Evolutionary conservation across 306 rosid species (phyloP), one percentile per base, ranked within the genome.

Genomic region (Mimosa bimucronata): DNA sequence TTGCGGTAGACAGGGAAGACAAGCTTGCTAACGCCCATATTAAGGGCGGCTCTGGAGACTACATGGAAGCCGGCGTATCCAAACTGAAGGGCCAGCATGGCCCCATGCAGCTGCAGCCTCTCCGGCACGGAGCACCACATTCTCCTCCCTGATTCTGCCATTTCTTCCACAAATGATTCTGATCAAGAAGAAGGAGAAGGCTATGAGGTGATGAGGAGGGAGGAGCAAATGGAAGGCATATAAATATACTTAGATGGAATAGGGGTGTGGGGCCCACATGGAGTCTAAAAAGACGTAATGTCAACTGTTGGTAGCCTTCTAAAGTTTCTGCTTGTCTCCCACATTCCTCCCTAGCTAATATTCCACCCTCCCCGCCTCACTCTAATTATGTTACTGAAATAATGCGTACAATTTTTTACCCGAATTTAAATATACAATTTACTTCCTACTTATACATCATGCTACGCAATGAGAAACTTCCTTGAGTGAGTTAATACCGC

Each of bases 51-150:
- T 78, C 99, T 86, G 0, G 99, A 95, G 78, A 95, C 99, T 0
- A 95, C 98, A 77, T 95, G 99, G 79, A 95, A 95, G 0, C 99
- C 99, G 1, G 99, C 99, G 18, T 95, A 95, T 18, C 99, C 99
- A 75, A 95, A 91, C 85, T 95, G 99, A 83, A 95, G 80, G 81
- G 91, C 94, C 90, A 95, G 37, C 99, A 95, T 95, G 85, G 99
- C 99, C 12, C 77, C 99, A 76, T 95, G 99, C 82, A 95, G 97
- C 70, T 91, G 99, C 67, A 95, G 25, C 15, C 82, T 71, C 79
- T 95, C 99, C 0, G 99, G 99, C 11, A 91, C 23, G 15, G 96
- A 90, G 74, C 98, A 94, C 91, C 91, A 83, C 94, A 91, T 87
- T 81, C 97, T 93, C 15, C 38, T 34, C 5, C 38, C 86, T 2